Evolutionary conservation across 208 protist species (phyloP).

Genomic region (Leishmania gerbilli): DNA sequence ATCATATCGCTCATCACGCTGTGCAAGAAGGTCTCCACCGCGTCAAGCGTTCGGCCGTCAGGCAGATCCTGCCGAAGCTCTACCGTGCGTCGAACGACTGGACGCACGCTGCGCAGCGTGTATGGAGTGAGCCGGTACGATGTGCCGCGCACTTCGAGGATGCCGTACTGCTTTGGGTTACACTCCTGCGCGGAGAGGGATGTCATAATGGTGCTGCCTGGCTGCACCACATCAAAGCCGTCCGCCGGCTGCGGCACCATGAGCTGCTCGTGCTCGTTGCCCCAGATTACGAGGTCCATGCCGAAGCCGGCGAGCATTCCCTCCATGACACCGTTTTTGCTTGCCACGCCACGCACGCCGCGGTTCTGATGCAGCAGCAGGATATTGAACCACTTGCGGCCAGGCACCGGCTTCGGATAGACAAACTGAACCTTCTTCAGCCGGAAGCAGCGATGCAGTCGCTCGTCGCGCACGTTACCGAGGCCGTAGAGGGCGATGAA

Average conservation of each 20-base stretch:
- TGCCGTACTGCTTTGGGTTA: conserved; percentile 94
- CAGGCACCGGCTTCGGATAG: conserved; percentile 64
- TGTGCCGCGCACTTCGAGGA: conserved; percentile 83
- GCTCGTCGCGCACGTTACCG: conserved; percentile 98
- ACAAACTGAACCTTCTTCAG: conserved; percentile 94
- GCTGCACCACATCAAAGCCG: conserved; percentile 96
- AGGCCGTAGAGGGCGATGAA: conserved; percentile 98
- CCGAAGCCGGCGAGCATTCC: conserved; percentile 91
- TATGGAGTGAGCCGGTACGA: conserved; percentile 90
- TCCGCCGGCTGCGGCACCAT: conserved; percentile 87
- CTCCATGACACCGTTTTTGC: conserved; percentile 94
- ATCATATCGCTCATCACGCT: conserved; percentile 82
- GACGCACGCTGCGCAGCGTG: conserved; percentile 90
- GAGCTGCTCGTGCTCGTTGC: conserved; percentile 99
- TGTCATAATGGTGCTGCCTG: conserved; percentile 97
- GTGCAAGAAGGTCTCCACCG: conserved; percentile 84
- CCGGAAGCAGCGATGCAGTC: conserved; percentile 96
- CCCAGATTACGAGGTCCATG: conserved; percentile 98
- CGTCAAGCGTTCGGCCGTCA: conserved; percentile 66
- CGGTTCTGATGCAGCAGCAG: conserved; percentile 98
- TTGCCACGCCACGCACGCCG: conserved; percentile 59
- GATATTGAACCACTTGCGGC: conserved; percentile 96
- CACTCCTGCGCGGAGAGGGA: conserved; percentile 94
- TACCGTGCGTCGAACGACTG: conserved; percentile 90
- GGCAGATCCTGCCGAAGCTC: conserved; percentile 67